Evolutionary conservation across 371 early-diverging fungal species (phyloP).

Genomic region (Mortierella sp.): DNA sequence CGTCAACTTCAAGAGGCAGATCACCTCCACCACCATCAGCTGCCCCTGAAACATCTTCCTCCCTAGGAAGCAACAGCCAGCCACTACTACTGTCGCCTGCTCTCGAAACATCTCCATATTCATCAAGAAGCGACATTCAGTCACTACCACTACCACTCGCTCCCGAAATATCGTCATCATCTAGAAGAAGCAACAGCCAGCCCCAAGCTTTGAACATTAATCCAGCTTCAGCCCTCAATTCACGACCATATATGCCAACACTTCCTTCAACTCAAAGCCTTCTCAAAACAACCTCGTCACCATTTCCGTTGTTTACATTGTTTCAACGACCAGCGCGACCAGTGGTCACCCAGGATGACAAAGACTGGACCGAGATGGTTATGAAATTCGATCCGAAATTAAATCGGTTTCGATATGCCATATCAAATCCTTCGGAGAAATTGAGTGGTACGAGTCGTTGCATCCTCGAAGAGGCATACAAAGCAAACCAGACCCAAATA

Average conservation of each 20-base stretch:
- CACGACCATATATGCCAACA: neutral
- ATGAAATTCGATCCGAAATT: slow-evolving; percentile 8
- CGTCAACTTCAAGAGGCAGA: too few relatives aligned
- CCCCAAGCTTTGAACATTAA: neutral
- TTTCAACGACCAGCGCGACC: neutral
- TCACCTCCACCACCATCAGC: neutral
- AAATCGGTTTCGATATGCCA: slow-evolving; percentile 7
- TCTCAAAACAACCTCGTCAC: neutral
- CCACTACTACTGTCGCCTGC: too few relatives aligned
- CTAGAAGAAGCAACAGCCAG: too few relatives aligned
- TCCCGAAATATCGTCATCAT: too few relatives aligned
- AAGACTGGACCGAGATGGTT: neutral
- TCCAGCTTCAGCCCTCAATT: neutral
- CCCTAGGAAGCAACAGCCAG: too few relatives aligned
- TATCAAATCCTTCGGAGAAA: neutral
- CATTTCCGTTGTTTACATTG: neutral
- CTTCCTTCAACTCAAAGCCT: neutral
- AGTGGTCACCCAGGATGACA: neutral
- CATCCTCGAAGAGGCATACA: slow-evolving; percentile 3
- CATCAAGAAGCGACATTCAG: too few relatives aligned
- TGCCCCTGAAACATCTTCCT: too few relatives aligned
- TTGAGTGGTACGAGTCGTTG: neutral
- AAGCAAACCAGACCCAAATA: neutral
- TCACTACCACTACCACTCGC: too few relatives aligned
- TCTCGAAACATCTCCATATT: too few relatives aligned